Percentiles rank a stretch among this genome's conserved stretches.
Conservation (phyloP, 148 eudicot genomes). For the Pouteria glomerata region DNA sequence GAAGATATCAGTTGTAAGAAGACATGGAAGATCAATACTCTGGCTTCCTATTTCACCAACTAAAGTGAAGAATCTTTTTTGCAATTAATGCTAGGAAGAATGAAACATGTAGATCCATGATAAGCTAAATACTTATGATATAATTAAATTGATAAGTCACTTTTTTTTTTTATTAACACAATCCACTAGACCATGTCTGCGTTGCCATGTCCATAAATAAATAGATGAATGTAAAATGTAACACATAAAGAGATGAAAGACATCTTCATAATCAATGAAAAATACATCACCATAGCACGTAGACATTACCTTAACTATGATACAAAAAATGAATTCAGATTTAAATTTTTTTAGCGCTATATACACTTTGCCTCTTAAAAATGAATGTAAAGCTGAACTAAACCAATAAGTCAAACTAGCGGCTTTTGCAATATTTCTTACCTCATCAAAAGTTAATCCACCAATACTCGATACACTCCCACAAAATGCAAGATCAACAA, state of each 20-base stretch:
- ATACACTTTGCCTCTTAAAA: neutral
- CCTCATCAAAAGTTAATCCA: slow-evolving; percentile 98
- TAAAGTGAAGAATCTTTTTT: neutral
- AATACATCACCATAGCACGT: neutral
- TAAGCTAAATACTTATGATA: neutral
- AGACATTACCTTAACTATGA: neutral
- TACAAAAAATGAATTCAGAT: no score
- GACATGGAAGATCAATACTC: neutral
- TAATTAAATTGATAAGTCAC: neutral
- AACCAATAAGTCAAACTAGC: neutral
- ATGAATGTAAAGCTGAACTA: neutral
- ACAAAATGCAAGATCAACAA: slow-evolving; percentile 81
- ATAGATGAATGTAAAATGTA: neutral
- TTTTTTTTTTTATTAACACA: no score
- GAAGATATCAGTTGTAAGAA: neutral
- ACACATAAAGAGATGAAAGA: neutral
- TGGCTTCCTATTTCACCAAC: slow-evolving; percentile 4
- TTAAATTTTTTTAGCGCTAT: neutral
- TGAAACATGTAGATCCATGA: neutral
- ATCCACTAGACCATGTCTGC: neutral
- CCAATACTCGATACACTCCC: slow-evolving; percentile 88
- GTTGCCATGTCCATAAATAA: neutral
- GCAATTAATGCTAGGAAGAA: neutral
- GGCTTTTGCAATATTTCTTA: slow-evolving; percentile 20
- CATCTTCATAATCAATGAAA: neutral